Base-by-base conservation (phyloP, 2,329 filamentous ascomycete species). In the Aureobasidium musti region DNA sequence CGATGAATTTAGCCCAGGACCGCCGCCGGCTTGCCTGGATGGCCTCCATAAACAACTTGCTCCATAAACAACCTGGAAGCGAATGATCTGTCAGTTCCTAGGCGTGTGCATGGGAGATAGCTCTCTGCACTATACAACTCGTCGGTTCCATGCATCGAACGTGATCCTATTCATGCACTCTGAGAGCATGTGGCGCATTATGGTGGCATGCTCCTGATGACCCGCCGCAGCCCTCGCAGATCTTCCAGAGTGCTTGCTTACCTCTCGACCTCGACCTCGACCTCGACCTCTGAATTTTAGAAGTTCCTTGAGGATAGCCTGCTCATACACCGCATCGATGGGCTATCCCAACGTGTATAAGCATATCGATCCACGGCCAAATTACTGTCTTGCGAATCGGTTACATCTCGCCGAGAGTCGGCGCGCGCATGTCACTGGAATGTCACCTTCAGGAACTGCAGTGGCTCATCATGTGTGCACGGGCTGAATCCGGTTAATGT, bases 351-450 rank as follows among this genome's bases (percentile, higher is more conserved):
- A 23, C n/a, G 26, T n/a, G 23, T 47, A 49, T 19, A 49, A 23
- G 7, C 37, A 28, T 37, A 8, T 41, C 57, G 57, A 61, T 61
- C 19, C 30, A 37, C 30, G n/a, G 41, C 30, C 57, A 26, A 49
- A 61, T 33, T 49, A 17, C 26, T n/a, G n/a, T 33, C n/a, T 23
- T 26, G 43, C 43, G 57, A 23, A 60, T 60, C 57, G 57, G 39
- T 26, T 28, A 21, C 30, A 33, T 43, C 23, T 41, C 26, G 57
- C 28, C 57, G 41, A 47, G 11, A 17, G n/a, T 28, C 21, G 41
- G 56, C n/a, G 41, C 17, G 10, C 26, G 56, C n/a, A 60, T 60
- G 57, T 60, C 57, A 60, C 57, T 49, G 57, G 28, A 23, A 60
- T 60, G 41, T 60, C 57, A 60, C 57, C n/a, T 37, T n/a, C 19